Base-by-base conservation (phyloP, 805 yeast genomes). In the Myxozyma neotropica region DNA sequence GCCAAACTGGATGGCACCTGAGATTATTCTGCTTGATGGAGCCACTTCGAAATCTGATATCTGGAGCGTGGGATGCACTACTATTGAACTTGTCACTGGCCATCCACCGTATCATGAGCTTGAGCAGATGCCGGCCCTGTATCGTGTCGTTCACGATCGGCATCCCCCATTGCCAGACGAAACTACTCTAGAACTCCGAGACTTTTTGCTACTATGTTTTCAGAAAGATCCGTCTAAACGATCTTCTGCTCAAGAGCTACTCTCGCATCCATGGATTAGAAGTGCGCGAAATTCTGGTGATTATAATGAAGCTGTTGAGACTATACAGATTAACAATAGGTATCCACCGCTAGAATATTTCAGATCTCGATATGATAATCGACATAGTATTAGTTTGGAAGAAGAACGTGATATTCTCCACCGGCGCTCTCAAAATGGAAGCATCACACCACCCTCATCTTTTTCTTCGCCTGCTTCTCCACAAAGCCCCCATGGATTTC, bases 1-100 rank as follows among this genome's bases (percentile, higher is more conserved):
- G 0, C 96, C 97, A 0, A 88, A 93, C 71, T 94, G 98, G 98
- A 92, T 94, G 97, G 97, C 99, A 0, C 99, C 99, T 0, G 99
- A 94, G 70, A 85, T 95, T 1, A 88, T 94, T 3, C 78, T 86
- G 43, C 85, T 90, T 67, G 88, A 87, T 68, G 96, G 95, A 2
- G 87, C 93, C 1, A 86, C 95, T 8, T 83, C 93, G 0, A 87
- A 95, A 1, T 89, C 96, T 1, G 99, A 94, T 74, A 71, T 77
- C 5, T 77, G 80, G 69, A 88, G 96, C 6, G 73, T 94, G 27
- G 99, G 98, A 2, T 95, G 97, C n/a, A 93, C 98, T 0, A 82
- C 92, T 2, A 83, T 93, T 1, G 99, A 94, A 72, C 77, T 94
- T 43, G 76, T 89, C 53, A 87, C 96, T 0, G 96, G 90, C 0